Conservation (phyloP, 1,139 yeast genomes). For the Hyphopichia fennica region DNA sequence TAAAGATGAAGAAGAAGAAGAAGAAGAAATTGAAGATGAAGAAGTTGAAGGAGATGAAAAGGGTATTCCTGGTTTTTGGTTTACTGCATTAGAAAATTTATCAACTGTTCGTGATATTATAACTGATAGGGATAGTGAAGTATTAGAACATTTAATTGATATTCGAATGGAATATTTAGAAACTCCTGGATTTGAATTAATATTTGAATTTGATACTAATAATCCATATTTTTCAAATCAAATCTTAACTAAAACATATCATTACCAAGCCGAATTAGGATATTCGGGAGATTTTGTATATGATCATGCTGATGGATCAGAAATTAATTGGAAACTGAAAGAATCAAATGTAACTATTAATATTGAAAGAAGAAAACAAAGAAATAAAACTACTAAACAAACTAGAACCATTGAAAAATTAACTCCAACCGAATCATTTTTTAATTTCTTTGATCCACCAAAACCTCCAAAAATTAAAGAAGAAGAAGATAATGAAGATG, state of each 20-base stretch:
- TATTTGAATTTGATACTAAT: slow-evolving; percentile 69
- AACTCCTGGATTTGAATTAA: slow-evolving; percentile 86
- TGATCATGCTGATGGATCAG: slow-evolving; percentile 93
- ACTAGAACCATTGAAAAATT: slow-evolving; percentile 94
- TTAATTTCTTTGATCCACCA: slow-evolving; percentile 95
- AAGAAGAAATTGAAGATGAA: slow-evolving; percentile 45
- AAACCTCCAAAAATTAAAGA: slow-evolving; percentile 57
- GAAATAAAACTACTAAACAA: slow-evolving; percentile 96
- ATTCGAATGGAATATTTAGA: slow-evolving; percentile 80
- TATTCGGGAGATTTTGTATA: slow-evolving; percentile 95
- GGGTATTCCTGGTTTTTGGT: slow-evolving; percentile 96
- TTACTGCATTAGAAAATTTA: slow-evolving; percentile 89
- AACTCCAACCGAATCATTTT: slow-evolving; percentile 90
- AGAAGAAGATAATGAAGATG: slow-evolving; percentile 40
- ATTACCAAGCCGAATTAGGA: slow-evolving; percentile 91
- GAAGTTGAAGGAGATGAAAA: slow-evolving; percentile 39
- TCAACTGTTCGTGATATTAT: slow-evolving; percentile 81
- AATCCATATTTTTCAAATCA: slow-evolving; percentile 80
- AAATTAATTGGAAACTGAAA: slow-evolving; percentile 79
- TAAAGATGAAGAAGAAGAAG: slow-evolving; percentile 40
- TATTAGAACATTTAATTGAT: slow-evolving; percentile 66
- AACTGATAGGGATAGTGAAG: slow-evolving; percentile 88
- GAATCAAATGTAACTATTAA: slow-evolving; percentile 81
- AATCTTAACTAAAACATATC: slow-evolving; percentile 78
- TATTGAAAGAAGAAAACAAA: slow-evolving; percentile 94